These are phyloP conservation scores for Boletus speciosus DNA, from an alignment of 768 basidiomycete genomes.

Conservation along the genomic window DNA sequence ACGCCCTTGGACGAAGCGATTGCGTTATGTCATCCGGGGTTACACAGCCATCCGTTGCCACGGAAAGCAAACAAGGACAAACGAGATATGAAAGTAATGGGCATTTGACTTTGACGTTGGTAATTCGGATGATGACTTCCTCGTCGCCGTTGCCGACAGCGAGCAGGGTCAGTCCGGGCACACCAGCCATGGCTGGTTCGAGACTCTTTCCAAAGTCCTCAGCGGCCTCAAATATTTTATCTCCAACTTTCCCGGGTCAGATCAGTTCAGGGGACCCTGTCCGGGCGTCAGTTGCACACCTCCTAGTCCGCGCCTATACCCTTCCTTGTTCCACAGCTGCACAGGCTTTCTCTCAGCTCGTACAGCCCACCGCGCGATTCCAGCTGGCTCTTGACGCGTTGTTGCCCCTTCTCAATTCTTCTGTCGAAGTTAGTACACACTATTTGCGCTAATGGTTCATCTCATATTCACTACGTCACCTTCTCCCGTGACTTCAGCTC, in stretches of 20 bases:
- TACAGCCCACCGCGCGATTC: conserved; percentile 73
- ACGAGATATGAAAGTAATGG: conserved; percentile 3
- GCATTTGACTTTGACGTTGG: conserved; percentile 11
- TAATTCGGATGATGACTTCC: conserved; percentile 32
- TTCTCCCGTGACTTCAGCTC: conserved; percentile 40
- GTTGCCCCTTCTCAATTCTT: conserved; percentile 62
- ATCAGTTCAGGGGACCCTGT: conserved; percentile 41
- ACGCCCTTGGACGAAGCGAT: no score
- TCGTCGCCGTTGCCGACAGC: conserved; percentile 31
- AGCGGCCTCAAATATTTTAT: conserved; percentile 34
- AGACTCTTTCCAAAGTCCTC: conserved; percentile 31
- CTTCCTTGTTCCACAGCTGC: conserved; percentile 76
- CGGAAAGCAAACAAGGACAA: conserved; percentile 18
- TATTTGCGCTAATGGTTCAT: conserved; percentile 9
- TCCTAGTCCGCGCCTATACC: conserved; percentile 62
- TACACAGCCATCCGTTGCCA: conserved; percentile 20
- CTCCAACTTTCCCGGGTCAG: conserved; percentile 30
- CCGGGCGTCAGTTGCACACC: conserved; percentile 61
- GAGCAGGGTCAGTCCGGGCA: conserved; percentile 29
- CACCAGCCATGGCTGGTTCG: conserved; percentile 28
- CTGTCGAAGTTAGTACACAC: conserved; percentile 48
- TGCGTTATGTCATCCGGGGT: neutral
- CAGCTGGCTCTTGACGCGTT: conserved; percentile 82
- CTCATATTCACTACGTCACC: conserved; percentile 15
- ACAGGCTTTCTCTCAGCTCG: conserved; percentile 70